Evolutionary conservation across 1,139 yeast species (phyloP), one percentile per base, ranked within the genome.

Genomic region (Williopsis jadinii): DNA sequence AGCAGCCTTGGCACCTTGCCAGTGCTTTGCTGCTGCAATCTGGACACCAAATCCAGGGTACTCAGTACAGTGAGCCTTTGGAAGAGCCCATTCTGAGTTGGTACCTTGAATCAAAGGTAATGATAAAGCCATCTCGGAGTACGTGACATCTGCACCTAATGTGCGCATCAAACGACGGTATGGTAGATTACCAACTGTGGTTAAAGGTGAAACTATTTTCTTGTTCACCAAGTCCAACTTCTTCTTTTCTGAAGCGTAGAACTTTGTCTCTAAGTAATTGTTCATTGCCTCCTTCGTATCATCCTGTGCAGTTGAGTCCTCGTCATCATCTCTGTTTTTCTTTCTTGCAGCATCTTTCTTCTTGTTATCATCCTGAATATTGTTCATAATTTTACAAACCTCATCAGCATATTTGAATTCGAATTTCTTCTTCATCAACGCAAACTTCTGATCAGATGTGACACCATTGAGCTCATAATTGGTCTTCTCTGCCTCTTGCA

Each of bases 121-220:
- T 1, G 88, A 68, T 34, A 92, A 71, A 0, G 97, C 97, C 98
- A 92, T 94, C 64, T 92, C 99, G 37, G 92, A 76, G 60, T 86
- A 92, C 0, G 98, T 92, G 12, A 90, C 75, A 56, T 92, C 97
- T 6, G 96, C 95, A 26, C 97, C 97, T 32, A 87, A 66, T 1
- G 82, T 72, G 56, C 83, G 84, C 97, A 94, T 92, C 45, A 94
- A 71, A 51, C 97, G 75, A 61, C 99, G 82, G 65, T 80, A 92
- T 11, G 99, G 98, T 55, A 94, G 70, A 61, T 92, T 92, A 29
- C 99, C 99, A 8, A 94, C 98, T 0, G 99, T 92, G 19, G 99
- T 94, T 50, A 92, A 73, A 2, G 99, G 99, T 1, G 97, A 87
- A 11, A 92, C 83, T 46, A 92, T 88, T 61, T 87, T 90, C 47